Conservation (phyloP, 2,329 filamentous ascomycete genomes). For the Colletotrichum siamense region DNA sequence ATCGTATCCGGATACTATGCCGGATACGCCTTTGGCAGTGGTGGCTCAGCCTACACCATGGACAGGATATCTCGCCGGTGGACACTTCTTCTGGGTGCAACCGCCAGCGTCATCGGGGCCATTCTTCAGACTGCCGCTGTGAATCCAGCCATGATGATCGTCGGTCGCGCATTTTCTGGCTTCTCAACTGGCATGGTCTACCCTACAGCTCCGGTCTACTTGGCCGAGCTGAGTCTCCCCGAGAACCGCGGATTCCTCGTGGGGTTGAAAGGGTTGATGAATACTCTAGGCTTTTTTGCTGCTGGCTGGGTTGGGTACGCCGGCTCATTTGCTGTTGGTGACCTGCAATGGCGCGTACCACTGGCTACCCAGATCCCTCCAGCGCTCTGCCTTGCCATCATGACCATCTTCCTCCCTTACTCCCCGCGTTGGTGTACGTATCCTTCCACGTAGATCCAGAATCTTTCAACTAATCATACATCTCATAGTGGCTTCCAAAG, state of each 20-base stretch:
- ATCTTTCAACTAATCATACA: not conserved
- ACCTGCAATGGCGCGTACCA: constrained; percentile 38
- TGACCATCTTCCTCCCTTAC: constrained; percentile 28
- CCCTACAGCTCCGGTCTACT: constrained; percentile 28
- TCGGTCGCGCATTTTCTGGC: constrained; percentile 28
- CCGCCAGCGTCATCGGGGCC: not conserved
- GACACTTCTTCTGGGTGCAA: constrained; percentile 8
- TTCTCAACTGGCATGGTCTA: constrained; percentile 29
- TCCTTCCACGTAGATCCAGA: rapidly evolving
- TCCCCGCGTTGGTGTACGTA: constrained; percentile 30
- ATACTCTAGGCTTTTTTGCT: constrained; percentile 39
- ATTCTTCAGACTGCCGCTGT: constrained; percentile 27
- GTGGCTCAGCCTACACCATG: constrained; percentile 12
- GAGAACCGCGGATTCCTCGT: constrained; percentile 30
- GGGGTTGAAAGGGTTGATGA: constrained; percentile 36
- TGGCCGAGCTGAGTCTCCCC: constrained; percentile 30
- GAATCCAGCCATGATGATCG: constrained; percentile 31
- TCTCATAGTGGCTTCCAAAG: not conserved
- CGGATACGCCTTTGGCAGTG: constrained; percentile 12
- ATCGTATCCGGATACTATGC: constrained; percentile 22
- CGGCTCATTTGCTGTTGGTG: constrained; percentile 32
- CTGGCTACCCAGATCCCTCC: constrained; percentile 36
- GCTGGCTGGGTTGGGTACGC: constrained; percentile 47
- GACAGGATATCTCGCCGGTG: constrained; percentile 1
- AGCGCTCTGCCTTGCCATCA: constrained; percentile 23